phyloP scores from a whole-genome alignment of 139 green algal species.

The Desmodesmus armatus region DNA sequence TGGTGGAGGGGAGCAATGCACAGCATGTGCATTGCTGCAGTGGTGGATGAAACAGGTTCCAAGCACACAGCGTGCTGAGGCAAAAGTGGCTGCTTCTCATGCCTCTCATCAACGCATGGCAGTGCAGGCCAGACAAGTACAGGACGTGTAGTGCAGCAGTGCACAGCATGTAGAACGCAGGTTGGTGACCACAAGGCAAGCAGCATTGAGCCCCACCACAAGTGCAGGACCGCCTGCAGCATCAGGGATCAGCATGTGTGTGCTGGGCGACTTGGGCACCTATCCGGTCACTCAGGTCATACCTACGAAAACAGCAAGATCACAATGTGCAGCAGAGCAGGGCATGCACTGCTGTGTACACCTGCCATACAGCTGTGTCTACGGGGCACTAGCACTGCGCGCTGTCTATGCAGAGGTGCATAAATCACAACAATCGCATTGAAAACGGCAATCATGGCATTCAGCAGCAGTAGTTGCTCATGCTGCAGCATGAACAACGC shows the following conservation, averaged over 20 bases:
- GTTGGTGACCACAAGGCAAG: not conserved
- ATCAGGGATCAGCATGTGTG: not conserved
- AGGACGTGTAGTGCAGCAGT: not conserved
- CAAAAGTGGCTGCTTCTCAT: too few relatives aligned
- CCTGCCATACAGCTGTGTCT: not conserved
- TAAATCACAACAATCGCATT: not conserved
- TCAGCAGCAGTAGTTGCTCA: not conserved
- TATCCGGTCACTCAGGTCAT: not conserved
- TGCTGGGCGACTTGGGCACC: not conserved
- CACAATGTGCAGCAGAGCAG: not conserved
- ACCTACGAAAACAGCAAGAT: not conserved
- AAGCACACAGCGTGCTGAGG: not conserved
- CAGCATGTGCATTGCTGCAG: too few relatives aligned
- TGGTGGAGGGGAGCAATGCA: not conserved
- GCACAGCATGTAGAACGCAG: not conserved
- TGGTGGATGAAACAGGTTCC: too few relatives aligned
- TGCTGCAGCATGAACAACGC: too few relatives aligned
- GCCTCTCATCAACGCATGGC: too few relatives aligned
- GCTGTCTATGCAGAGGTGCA: not conserved
- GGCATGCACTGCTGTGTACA: not conserved
- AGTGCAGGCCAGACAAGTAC: not conserved
- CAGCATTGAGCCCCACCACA: constrained; percentile 17
- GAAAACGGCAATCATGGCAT: not conserved
- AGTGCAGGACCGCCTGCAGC: too few relatives aligned
- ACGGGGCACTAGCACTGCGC: too few relatives aligned